These are phyloP conservation scores for Penicillium palitans DNA, from an alignment of 2,329 filamentous ascomycete genomes.

Conservation along the genomic window DNA sequence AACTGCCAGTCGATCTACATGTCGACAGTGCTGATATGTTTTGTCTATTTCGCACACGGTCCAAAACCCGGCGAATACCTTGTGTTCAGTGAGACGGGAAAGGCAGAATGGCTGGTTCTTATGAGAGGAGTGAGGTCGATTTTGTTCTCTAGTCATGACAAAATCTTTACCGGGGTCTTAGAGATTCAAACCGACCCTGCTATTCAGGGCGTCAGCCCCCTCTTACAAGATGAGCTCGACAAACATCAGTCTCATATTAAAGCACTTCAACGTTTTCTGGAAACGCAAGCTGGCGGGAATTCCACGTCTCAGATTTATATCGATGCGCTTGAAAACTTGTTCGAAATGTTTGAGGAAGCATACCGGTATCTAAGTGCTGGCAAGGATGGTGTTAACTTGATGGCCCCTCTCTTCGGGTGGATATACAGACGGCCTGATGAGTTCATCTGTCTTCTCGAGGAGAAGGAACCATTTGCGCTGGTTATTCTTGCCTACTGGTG, in stretches of 20 bases:
- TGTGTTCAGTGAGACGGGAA: constrained; percentile 32
- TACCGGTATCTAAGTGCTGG: constrained; percentile 18
- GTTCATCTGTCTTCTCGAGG: constrained; percentile 28
- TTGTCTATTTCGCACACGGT: constrained; percentile 37
- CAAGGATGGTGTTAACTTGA: constrained; percentile 18
- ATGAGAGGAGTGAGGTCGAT: constrained; percentile 34
- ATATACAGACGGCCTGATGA: constrained; percentile 28
- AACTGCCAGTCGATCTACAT: constrained; percentile 39
- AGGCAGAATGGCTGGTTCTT: constrained; percentile 35
- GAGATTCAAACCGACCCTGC: constrained; percentile 2
- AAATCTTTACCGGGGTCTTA: constrained; percentile 32
- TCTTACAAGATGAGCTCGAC: constrained; percentile 18
- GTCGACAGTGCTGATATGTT: constrained; percentile 33
- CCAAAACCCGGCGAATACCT: constrained; percentile 34
- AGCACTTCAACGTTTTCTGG: constrained; percentile 16
- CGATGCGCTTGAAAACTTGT: constrained; percentile 15
- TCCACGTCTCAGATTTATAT: constrained; percentile 8
- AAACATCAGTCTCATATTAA: constrained; percentile 19
- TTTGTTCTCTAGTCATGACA: constrained; percentile 14
- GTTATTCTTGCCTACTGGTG: constrained; percentile 35
- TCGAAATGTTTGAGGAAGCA: constrained; percentile 18
- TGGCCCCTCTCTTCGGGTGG: constrained; percentile 34
- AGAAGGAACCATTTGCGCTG: constrained; percentile 29
- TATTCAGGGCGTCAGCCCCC: constrained; percentile 5
- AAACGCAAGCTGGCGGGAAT: background rate